These are phyloP conservation scores for Dipodascus albidus DNA, from an alignment of 805 yeast species.

Conservation along the genomic window DNA sequence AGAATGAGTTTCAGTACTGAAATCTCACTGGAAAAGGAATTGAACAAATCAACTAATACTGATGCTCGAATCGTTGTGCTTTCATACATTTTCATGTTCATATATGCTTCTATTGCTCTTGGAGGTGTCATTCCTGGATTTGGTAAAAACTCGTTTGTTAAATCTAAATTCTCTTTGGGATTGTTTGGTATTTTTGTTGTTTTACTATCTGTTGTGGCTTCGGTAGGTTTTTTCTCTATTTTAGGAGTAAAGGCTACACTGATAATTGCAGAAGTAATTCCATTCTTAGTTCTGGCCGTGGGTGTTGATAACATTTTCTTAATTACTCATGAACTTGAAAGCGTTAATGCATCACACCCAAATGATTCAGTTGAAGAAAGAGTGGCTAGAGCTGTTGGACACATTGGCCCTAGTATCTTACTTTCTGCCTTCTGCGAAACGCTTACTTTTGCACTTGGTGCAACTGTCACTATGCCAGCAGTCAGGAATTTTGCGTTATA, in stretches of 20 bases:
- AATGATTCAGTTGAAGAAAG: constrained; percentile 43
- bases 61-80: constrained; percentile 59
- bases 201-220: constrained; percentile 62
- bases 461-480: constrained; percentile 88
- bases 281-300: constrained; percentile 81
- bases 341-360: constrained; percentile 37
- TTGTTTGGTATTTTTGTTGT: constrained; percentile 78
- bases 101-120: constrained; percentile 75
- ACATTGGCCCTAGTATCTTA: constrained; percentile 80
- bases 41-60: constrained; percentile 69
- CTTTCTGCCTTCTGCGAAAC: constrained; percentile 68
- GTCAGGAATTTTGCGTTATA: constrained; percentile 87
- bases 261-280: constrained; percentile 93
- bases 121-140: constrained; percentile 44
- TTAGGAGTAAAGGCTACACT: constrained; percentile 78
- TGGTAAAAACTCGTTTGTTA: constrained; percentile 21
- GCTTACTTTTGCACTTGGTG: constrained; percentile 68
- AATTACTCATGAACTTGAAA: constrained; percentile 66
- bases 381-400: constrained; percentile 51
- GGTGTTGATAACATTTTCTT: constrained; percentile 94
- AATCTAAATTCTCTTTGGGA: constrained; percentile 66
- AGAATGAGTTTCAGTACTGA: constrained; percentile 70
- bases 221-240: constrained; percentile 71
- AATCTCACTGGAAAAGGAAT: constrained; percentile 71
- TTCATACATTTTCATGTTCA: constrained; percentile 78